Conservation (phyloP, 176 grass and related monocot species). For the Metroxylon sagu region DNA sequence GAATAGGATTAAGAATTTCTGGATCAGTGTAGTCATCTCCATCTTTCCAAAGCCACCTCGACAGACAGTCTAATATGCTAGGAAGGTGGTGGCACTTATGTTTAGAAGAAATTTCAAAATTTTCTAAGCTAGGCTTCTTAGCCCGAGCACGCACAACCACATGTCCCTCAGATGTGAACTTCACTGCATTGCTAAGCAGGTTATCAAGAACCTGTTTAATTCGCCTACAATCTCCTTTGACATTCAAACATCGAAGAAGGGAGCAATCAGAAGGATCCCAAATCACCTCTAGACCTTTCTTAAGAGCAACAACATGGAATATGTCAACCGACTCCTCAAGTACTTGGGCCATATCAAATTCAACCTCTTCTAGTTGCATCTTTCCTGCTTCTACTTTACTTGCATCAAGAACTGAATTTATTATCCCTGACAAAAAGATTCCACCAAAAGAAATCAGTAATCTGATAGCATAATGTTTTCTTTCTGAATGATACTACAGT, state of each 20-base stretch:
- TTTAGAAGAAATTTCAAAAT: slow-evolving; percentile 19
- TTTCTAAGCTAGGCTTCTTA: slow-evolving; percentile 28
- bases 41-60: slow-evolving; percentile 11
- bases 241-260: slow-evolving; percentile 16
- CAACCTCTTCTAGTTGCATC: slow-evolving; percentile 46
- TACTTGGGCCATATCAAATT: slow-evolving; percentile 58
- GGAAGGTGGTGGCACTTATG: background rate
- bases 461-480: no score
- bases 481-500: no score
- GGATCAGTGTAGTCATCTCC: background rate
- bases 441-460: no score
- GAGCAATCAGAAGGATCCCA: slow-evolving; percentile 88
- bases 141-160: slow-evolving; percentile 57
- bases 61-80: background rate
- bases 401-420: slow-evolving; percentile 67
- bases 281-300: slow-evolving; percentile 50
- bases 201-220: slow-evolving; percentile 85
- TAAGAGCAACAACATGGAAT: slow-evolving; percentile 33
- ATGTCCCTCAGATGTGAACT: slow-evolving; percentile 55
- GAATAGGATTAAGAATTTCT: background rate
- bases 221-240: slow-evolving; percentile 41
- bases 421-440: slow-evolving; percentile 30
- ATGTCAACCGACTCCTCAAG: slow-evolving; percentile 71
- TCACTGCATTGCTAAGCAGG: slow-evolving; percentile 68
- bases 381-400: slow-evolving; percentile 81